A percentile compares a stretch with the other conserved stretches of the same genome.
Evolutionary conservation across 306 rosid species (phyloP).

Genomic region (Corylus heterophylla): DNA sequence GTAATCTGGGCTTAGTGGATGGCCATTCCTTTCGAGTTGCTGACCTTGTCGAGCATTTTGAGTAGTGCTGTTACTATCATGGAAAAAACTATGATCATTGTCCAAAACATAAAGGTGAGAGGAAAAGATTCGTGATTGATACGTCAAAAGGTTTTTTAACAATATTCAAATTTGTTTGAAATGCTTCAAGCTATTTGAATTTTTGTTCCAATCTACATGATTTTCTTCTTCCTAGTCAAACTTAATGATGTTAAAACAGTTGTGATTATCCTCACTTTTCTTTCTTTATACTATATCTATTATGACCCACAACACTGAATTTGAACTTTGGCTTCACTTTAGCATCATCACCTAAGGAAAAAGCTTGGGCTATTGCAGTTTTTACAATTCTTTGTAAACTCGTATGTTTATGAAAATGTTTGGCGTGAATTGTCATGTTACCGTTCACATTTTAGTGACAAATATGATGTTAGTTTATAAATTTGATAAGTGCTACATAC

Average conservation of each 20-base stretch:
- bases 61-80: neutral
- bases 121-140: neutral
- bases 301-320: neutral
- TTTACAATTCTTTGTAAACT: no score
- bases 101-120: neutral
- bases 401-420: no score
- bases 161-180: conserved; percentile 23
- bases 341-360: neutral
- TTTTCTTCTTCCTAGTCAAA: conserved; percentile 4
- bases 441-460: no score
- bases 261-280: neutral
- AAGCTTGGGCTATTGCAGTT: no score
- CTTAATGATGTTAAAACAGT: conserved; percentile 5
- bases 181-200: neutral
- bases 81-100: neutral
- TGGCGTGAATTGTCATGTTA: no score
- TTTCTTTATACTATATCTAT: neutral
- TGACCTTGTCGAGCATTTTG: neutral
- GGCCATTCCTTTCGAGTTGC: neutral
- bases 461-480: no score
- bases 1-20: neutral
- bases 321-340: neutral
- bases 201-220: neutral
- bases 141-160: neutral
- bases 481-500: no score